Base-by-base conservation (phyloP, 2,329 filamentous ascomycete genomes). In the Raffaelea arxii region DNA sequence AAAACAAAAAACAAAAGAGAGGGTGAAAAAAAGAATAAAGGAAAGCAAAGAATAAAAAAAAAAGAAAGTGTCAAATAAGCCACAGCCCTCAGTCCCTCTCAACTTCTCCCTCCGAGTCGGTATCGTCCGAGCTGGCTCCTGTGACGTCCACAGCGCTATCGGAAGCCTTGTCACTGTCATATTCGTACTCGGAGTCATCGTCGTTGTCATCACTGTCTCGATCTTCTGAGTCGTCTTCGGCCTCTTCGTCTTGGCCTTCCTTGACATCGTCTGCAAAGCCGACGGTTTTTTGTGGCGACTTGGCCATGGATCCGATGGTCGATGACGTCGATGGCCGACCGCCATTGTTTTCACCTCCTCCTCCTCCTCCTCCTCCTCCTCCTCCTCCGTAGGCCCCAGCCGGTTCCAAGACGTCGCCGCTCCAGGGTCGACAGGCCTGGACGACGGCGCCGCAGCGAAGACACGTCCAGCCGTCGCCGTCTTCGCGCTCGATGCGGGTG, bases 381-480 rank as follows among this genome's bases (percentile, higher is more conserved):
- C 36, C 30, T 25, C n/a, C 11, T n/a, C 14, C 25, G n/a, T n/a
- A n/a, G n/a, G 65, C 64, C 18, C 72, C 16, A 6, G 65, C 64
- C 18, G 72, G 68, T 59, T 83, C 81, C 39, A 96, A 64, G 18
- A 97, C 85, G 63, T 96, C 92, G 22, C 92, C 92, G 55, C 74
- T 80, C 92, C 92, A 98, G 1, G 92, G 88, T 61, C 80, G 82
- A 64, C 91, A 97, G 61, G 90, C 81, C 59, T 84, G 88, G 42
- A 94, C 80, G 19, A 84, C 62, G 58, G 87, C 84, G 18, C 90
- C 90, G 59, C 92, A 98, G 19, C 92, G 77, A 41, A 98, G 68
- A 65, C 92, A 98, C 11, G 80, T 77, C 88, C 90, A 96, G 3
- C 91, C 91, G 59, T 96, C 88, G 25, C 91, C 92, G 61, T 96